Conservation (phyloP, 352 stramenopile genomes). For the Phytophthora megakarya region DNA sequence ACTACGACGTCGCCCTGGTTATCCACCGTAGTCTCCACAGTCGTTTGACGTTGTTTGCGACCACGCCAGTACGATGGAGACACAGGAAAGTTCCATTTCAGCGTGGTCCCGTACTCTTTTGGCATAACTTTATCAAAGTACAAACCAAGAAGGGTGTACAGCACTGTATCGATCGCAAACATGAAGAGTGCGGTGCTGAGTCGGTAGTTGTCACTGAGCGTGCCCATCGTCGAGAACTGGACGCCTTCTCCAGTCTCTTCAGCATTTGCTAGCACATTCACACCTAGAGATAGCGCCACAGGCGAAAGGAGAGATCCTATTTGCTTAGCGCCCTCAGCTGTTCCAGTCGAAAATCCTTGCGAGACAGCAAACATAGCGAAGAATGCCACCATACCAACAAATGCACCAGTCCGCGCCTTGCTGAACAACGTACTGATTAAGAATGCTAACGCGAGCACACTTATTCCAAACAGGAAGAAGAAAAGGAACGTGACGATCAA, state of each 20-base stretch:
- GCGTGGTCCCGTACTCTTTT: slow-evolving; percentile 83
- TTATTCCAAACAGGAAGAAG: slow-evolving; percentile 73
- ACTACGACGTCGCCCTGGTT: slow-evolving; percentile 34
- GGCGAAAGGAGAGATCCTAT: slow-evolving; percentile 58
- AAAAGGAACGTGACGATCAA: slow-evolving; percentile 73
- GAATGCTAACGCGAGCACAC: slow-evolving; percentile 44
- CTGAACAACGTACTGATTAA: slow-evolving; percentile 80
- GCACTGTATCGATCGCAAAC: slow-evolving; percentile 81
- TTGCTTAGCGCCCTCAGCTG: slow-evolving; percentile 37
- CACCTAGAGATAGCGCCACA: slow-evolving; percentile 67
- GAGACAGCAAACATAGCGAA: slow-evolving; percentile 84
- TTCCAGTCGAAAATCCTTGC: slow-evolving; percentile 32
- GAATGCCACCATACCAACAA: slow-evolving; percentile 82
- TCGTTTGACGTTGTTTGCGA: slow-evolving; percentile 3
- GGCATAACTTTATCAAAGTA: slow-evolving; percentile 93
- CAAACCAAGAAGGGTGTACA: slow-evolving; percentile 87
- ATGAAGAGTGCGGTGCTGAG: slow-evolving; percentile 60
- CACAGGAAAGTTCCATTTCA: slow-evolving; percentile 92
- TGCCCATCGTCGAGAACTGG: slow-evolving; percentile 41
- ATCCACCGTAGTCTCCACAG: not conserved
- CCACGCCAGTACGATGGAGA: slow-evolving; percentile 47
- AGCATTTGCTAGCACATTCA: slow-evolving; percentile 50
- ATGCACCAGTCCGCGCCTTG: slow-evolving; percentile 52
- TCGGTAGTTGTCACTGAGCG: slow-evolving; percentile 53
- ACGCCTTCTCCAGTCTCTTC: slow-evolving; percentile 54